Conservation (phyloP, 768 basidiomycete genomes). For the Pleurotus djamor region DNA sequence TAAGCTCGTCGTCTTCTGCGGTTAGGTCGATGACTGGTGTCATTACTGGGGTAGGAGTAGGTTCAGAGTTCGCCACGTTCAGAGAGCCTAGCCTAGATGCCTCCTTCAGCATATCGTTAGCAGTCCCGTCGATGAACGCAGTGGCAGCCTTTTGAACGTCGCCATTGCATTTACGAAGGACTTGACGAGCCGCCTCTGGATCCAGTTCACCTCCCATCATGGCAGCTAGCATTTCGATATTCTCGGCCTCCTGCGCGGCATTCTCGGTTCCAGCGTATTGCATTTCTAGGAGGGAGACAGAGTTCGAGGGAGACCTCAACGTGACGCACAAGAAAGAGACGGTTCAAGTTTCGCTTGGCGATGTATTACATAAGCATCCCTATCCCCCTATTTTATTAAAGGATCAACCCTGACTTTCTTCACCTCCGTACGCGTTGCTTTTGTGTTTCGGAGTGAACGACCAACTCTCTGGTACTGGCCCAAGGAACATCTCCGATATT, state of each 20-base stretch:
- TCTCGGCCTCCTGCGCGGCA: conserved; percentile 12
- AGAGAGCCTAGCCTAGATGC: conserved; percentile 17
- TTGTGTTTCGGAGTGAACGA: conserved; percentile 92
- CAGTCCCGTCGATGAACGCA: conserved; percentile 45
- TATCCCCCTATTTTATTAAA: not conserved
- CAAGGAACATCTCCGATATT: conserved; percentile 94
- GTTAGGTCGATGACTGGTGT: conserved; percentile 62
- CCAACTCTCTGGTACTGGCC: conserved; percentile 82
- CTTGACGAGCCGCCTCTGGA: conserved; percentile 45
- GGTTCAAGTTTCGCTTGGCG: not conserved
- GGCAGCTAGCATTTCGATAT: conserved; percentile 27
- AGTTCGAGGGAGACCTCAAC: not conserved
- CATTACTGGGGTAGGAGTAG: conserved; percentile 17
- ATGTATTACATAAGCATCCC: too few species aligned
- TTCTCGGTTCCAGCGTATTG: not conserved
- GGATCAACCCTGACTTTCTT: conserved; percentile 48
- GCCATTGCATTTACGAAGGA: conserved; percentile 60
- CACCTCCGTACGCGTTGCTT: conserved; percentile 77
- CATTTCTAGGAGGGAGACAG: too few species aligned
- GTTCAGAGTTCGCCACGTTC: conserved; percentile 10
- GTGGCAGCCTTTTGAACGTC: conserved; percentile 54
- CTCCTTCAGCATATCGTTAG: conserved; percentile 3
- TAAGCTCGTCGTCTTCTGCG: conserved; percentile 45
- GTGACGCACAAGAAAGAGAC: not conserved
- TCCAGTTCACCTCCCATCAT: conserved; percentile 36